Conservation (phyloP, 805 yeast species). For the Priceomyces carsonii region DNA sequence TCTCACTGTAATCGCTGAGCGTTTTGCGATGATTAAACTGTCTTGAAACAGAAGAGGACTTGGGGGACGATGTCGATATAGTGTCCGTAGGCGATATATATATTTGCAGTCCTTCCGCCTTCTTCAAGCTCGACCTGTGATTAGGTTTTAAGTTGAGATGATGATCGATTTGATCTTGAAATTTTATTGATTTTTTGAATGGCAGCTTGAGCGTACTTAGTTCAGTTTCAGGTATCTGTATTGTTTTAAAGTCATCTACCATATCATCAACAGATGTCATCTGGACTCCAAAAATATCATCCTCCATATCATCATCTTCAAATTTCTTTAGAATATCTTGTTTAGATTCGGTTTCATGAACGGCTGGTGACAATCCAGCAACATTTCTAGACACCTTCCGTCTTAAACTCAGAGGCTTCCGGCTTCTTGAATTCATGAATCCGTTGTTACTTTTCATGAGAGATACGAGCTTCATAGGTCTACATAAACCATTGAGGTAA, state of each 20-base stretch:
- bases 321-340: conserved; percentile 22
- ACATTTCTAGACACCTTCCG: conserved; percentile 9
- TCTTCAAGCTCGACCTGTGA: conserved; percentile 4
- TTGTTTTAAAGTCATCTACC: conserved; percentile 28
- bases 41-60: conserved; percentile 9
- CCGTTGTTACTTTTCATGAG: too few species aligned
- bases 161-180: conserved; percentile 1
- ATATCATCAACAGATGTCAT: conserved; percentile 16
- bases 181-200: conserved; percentile 6
- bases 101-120: conserved; percentile 6
- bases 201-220: conserved; percentile 7
- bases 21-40: conserved; percentile 16
- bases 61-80: conserved; percentile 26
- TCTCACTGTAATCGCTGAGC: conserved; percentile 40
- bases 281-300: conserved; percentile 27
- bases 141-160: conserved; percentile 1
- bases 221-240: conserved; percentile 13
- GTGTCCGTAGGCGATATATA: conserved; percentile 20
- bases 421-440: too few species aligned
- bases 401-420: conserved; percentile 6
- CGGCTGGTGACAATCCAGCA: conserved; percentile 8
- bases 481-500: too few species aligned
- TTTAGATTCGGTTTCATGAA: conserved; percentile 13
- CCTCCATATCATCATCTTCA: conserved; percentile 15
- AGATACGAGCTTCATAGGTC: too few species aligned